Conservation (phyloP, 305 asterid genomes). For the Rubia balearica region DNA sequence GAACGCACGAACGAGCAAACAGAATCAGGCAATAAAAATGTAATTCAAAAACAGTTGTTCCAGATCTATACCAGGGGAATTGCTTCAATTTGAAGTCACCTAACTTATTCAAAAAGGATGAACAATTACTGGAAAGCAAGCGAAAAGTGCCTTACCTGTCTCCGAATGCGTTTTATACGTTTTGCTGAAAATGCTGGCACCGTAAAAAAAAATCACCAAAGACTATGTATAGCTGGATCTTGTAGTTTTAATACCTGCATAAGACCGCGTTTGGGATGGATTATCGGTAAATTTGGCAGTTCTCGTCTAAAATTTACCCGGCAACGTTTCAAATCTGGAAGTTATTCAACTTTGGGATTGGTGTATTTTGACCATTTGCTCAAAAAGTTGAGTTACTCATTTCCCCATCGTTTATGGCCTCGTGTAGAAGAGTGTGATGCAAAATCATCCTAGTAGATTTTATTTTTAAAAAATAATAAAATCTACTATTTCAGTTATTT, state of each 20-base stretch:
- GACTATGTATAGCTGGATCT: neutral
- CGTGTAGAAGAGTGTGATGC: too few species aligned
- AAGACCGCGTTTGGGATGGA: neutral
- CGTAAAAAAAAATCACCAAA: neutral
- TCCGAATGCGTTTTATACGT: neutral
- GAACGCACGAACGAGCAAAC: neutral
- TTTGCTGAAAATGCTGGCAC: neutral
- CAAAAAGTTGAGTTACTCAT: neutral
- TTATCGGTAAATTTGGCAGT: neutral
- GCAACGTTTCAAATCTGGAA: too few species aligned
- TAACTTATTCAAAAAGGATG: neutral
- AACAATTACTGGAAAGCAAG: neutral
- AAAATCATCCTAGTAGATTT: too few species aligned
- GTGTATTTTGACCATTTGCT: neutral
- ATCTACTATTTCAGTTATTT: too few species aligned
- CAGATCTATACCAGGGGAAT: conserved; percentile 17
- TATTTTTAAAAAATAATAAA: too few species aligned
- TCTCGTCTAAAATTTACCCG: too few species aligned
- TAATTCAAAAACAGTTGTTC: neutral
- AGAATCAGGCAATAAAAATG: conserved; percentile 9
- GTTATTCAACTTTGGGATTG: neutral
- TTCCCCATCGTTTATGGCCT: too few species aligned
- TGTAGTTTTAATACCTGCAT: neutral
- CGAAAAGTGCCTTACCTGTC: neutral
- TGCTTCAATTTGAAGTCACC: conserved; percentile 14